Percentiles rank a stretch among this genome's conserved stretches.
These are phyloP conservation scores for Coemansia sp. DNA, from an alignment of 192 early-diverging fungal species.

Conservation along the genomic window DNA sequence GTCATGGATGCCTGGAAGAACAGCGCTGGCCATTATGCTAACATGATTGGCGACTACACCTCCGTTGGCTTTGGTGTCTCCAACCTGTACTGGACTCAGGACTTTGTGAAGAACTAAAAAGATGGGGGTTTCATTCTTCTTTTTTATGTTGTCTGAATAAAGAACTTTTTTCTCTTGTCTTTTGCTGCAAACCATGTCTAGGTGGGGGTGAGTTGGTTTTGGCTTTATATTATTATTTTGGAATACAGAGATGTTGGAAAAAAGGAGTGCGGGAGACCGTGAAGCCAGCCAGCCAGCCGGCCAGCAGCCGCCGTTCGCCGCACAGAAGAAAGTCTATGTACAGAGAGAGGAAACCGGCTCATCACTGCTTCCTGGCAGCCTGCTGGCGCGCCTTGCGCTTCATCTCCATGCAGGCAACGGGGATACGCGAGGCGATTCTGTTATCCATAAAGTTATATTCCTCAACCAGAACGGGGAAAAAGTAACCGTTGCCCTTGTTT, in stretches of 20 bases:
- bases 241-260: too few species aligned
- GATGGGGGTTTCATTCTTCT: too few species aligned
- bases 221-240: too few species aligned
- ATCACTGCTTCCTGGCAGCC: background rate
- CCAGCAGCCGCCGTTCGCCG: too few species aligned
- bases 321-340: conserved; percentile 12
- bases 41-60: conserved; percentile 48
- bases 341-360: background rate
- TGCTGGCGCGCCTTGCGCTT: conserved; percentile 25
- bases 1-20: conserved; percentile 52
- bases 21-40: conserved; percentile 50
- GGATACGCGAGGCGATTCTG: conserved; percentile 41
- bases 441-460: conserved; percentile 46
- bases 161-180: background rate
- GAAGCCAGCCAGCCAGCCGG: too few species aligned
- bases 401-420: conserved; percentile 26
- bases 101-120: conserved; percentile 21
- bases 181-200: background rate
- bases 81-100: conserved; percentile 45
- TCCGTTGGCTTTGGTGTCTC: conserved; percentile 47
- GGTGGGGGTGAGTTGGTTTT: too few species aligned
- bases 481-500: conserved; percentile 40
- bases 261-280: too few species aligned
- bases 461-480: conserved; percentile 46
- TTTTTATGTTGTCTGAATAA: background rate